Base-by-base conservation (phyloP, 345 rosid genomes). In the Citrus unshiu region DNA sequence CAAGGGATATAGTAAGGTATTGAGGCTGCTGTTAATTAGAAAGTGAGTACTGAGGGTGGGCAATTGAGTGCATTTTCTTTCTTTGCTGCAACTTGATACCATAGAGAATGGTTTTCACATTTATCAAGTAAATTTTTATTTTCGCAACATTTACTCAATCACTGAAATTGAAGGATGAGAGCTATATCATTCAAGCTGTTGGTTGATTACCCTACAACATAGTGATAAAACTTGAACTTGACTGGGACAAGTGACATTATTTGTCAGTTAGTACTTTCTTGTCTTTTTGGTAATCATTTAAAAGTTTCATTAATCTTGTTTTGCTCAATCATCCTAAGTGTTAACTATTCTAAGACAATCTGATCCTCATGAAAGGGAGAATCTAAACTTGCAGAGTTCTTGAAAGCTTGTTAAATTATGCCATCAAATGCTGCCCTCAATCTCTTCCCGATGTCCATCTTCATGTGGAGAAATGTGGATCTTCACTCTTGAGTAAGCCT, bases 371-470 rank as follows among this genome's bases (percentile, higher is more conserved):
- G 80, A 85, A 78, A 68, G 79, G 77, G 70, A 68, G 57, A 82
- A 67, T 73, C 66, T 81, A 64, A 66, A 59, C 73, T 70, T 80
- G 81, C 95, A 94, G 97, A 83, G 88, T 87, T 85, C 82, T 92
- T 80, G 98, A 94, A 85, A 84, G 92, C 90, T 85, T 91, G 81
- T 84, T 94, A 85, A 85, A 88, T 79, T 77, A 86, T 85, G 85
- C 77, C 72, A 86, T 91, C 80, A 76, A 82, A 81, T 73, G 77
- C 67, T 85, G 84, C 84, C 91, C 93, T 79, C 79, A 87, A 60
- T 87, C 87, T 81, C 83, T 94, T 56, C 98, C 98, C 30, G 89
- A 88, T 77, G 84, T 92, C 81, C 90, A 88, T 80, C 81, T 86
- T 84, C 86, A 83, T 69, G 65, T 79, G 60, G 90, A 89, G 64